These are phyloP conservation scores for Magnolia sinica DNA, from an alignment of 164 flowering plant species.

Conservation along the genomic window DNA sequence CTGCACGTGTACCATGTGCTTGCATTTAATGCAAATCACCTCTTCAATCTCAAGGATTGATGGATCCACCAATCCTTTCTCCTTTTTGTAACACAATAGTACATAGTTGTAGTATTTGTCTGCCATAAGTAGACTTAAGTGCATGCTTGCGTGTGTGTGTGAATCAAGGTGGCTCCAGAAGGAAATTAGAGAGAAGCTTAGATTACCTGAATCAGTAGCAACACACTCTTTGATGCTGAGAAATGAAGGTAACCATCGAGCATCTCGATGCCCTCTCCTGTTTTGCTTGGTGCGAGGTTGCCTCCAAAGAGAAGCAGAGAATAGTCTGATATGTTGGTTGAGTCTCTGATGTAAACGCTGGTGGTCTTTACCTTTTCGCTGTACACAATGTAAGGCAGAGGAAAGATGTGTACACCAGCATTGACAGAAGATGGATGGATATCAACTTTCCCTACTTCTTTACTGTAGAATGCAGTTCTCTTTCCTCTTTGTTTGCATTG, in stretches of 20 bases:
- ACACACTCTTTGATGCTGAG: conserved; percentile 81
- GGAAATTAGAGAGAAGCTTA: background rate
- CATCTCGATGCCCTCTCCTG: conserved; percentile 92
- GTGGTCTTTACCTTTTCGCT: conserved; percentile 91
- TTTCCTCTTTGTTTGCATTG: conserved; percentile 97
- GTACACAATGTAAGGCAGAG: conserved; percentile 89
- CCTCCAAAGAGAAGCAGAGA: conserved; percentile 96
- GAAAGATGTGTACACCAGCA: conserved; percentile 80
- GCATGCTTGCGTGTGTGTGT: background rate
- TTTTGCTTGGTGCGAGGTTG: conserved; percentile 61
- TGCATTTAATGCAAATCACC: no score
- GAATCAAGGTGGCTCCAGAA: background rate
- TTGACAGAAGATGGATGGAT: conserved; percentile 96
- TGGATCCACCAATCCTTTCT: no score
- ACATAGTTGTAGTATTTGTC: no score
- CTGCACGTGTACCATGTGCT: no score
- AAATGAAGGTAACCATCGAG: conserved; percentile 96
- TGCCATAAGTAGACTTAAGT: background rate
- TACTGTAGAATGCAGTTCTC: conserved; percentile 82
- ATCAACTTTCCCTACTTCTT: conserved; percentile 93
- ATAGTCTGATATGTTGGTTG: conserved; percentile 95
- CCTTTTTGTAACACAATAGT: background rate
- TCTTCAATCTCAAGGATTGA: no score
- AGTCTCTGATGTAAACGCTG: conserved; percentile 73
- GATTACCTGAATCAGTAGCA: conserved; percentile 70